Conservation (phyloP, 306 rosid species). For the Lathyrus sativus region DNA sequence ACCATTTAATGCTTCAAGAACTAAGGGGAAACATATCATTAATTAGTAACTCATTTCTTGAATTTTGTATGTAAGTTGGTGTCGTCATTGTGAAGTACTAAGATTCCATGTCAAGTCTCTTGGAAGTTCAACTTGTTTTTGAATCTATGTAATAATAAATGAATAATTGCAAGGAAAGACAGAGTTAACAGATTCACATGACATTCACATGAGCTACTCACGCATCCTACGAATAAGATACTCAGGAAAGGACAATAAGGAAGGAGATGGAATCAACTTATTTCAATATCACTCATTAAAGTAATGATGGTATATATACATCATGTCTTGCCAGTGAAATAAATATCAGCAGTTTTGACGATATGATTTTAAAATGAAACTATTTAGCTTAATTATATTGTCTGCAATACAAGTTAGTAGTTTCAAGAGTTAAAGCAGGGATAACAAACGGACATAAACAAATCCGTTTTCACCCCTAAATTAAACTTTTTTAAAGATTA, state of each 20-base stretch:
- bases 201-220: constrained; percentile 38
- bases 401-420: background rate
- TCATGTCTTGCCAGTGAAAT: background rate
- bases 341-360: background rate
- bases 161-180: constrained; percentile 27
- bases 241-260: constrained; percentile 9
- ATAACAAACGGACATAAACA: too few species aligned
- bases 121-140: constrained; percentile 2
- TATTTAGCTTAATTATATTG: background rate
- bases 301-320: background rate
- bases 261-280: constrained; percentile 34
- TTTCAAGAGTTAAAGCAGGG: too few species aligned
- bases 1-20: too few species aligned
- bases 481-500: too few species aligned
- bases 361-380: background rate
- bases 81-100: constrained; percentile 37
- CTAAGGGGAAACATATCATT: background rate
- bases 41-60: background rate
- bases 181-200: constrained; percentile 45
- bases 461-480: too few species aligned
- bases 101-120: constrained; percentile 23
- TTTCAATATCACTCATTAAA: constrained; percentile 15
- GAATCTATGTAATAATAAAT: background rate
- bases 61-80: constrained; percentile 33
- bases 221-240: constrained; percentile 12